Percentiles rank a stretch among this genome's conserved stretches.
These are phyloP conservation scores for Ogataea populi-albae DNA, from an alignment of 805 yeast species.

Conservation along the genomic window DNA sequence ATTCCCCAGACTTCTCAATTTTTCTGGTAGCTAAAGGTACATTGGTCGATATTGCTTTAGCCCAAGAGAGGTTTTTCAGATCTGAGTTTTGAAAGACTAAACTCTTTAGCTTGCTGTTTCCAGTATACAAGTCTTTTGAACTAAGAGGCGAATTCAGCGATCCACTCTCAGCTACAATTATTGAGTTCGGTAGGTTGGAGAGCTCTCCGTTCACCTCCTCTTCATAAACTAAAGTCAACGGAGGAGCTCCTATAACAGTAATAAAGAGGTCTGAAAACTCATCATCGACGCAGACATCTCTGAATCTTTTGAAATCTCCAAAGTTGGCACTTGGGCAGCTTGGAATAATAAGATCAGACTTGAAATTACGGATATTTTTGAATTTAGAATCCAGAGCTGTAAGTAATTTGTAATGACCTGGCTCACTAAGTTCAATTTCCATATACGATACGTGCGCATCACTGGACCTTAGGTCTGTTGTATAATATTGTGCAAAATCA, in stretches of 20 bases:
- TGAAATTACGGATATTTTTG: conserved; percentile 56
- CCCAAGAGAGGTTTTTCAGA: conserved; percentile 39
- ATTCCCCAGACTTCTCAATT: conserved; percentile 43
- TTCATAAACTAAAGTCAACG: conserved; percentile 57
- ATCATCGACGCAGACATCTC: conserved; percentile 66
- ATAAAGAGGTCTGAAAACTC: conserved; percentile 43
- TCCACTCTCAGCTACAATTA: conserved; percentile 41
- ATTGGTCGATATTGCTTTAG: conserved; percentile 25
- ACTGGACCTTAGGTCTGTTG: conserved; percentile 17
- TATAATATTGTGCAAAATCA: conserved; percentile 25
- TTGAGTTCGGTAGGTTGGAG: conserved; percentile 27
- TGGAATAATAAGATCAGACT: conserved; percentile 63
- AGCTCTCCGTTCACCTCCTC: conserved; percentile 40
- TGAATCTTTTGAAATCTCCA: conserved; percentile 29
- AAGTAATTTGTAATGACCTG: conserved; percentile 75
- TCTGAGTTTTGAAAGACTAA: conserved; percentile 32
- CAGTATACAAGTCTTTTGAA: conserved; percentile 29
- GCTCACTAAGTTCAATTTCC: conserved; percentile 59
- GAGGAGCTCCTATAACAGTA: conserved; percentile 72
- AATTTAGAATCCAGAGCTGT: conserved; percentile 59
- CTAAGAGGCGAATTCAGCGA: conserved; percentile 49
- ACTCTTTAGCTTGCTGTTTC: conserved; percentile 15
- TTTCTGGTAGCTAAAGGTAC: conserved; percentile 28
- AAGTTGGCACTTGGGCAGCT: conserved; percentile 75
- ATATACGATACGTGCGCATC: conserved; percentile 52